Evolutionary conservation across 306 rosid genomes (phyloP).

Genomic region (Rubus idaeus): DNA sequence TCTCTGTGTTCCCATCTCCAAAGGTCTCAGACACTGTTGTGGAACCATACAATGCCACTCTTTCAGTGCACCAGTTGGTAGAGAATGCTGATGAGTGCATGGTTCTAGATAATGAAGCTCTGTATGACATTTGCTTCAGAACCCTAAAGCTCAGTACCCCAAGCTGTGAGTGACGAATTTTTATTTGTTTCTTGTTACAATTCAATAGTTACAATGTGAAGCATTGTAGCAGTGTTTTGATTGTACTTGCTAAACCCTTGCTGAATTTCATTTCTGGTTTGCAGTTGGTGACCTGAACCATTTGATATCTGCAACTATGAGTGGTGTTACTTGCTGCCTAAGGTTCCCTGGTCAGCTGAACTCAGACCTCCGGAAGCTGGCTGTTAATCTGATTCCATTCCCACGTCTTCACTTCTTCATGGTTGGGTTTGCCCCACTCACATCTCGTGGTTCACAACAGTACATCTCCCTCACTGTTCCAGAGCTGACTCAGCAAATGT

Average conservation of each 20-base stretch:
- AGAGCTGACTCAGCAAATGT: conserved; percentile 93
- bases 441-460: conserved; percentile 93
- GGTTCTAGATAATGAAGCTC: conserved; percentile 97
- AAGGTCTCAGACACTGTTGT: conserved; percentile 98
- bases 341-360: conserved; percentile 95
- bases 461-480: conserved; percentile 92
- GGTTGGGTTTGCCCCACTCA: conserved; percentile 95
- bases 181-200: background rate
- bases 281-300: conserved; percentile 94
- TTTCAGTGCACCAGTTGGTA: conserved; percentile 87
- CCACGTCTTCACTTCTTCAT: conserved; percentile 97
- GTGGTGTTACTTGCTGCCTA: conserved; percentile 90
- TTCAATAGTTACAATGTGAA: background rate
- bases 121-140: conserved; percentile 93
- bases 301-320: conserved; percentile 93
- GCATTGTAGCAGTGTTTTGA: background rate
- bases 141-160: conserved; percentile 96
- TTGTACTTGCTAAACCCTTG: background rate
- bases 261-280: conserved; percentile 11
- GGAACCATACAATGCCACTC: conserved; percentile 93
- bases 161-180: conserved; percentile 57
- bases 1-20: conserved; percentile 93
- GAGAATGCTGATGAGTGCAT: conserved; percentile 96
- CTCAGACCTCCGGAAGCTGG: conserved; percentile 84
- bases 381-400: conserved; percentile 86